Evolutionary conservation across 257 asterid genomes (phyloP), one percentile per base, ranked within the genome.

Genomic region (Scutellaria barbata): DNA sequence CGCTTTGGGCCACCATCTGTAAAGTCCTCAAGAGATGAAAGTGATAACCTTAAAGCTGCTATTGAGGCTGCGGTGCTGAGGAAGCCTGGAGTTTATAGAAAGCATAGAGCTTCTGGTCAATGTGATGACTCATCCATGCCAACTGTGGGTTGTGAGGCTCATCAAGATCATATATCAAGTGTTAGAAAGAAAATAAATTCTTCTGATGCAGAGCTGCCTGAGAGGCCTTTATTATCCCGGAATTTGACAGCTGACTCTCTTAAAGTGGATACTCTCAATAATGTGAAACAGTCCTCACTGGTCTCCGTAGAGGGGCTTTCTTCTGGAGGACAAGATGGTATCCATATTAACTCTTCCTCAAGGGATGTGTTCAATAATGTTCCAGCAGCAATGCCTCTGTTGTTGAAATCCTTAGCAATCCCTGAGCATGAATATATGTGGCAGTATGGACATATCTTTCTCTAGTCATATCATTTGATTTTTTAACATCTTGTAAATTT

Each of bases 41-140:
- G 77, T 69, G 84, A 82, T 79, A 79, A 82, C 74, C 81, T 90
- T 64, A 90, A 85, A 81, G 96, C 89, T 73, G 96, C 96, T 79
- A 81, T 92, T 71, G 91, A 90, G 82, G 96, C 96, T 72, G 96
- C 96, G 48, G 86, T 83, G 83, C 86, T 87, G 66, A 89, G 76
- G 81, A 93, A 89, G 79, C 97, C 97, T 7, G 94, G 88, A 69
- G 80, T 86, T 65, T 85, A 72, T 79, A 71, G 88, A 66, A 93
- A 79, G 80, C 78, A 76, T 72, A 85, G 82, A 81, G 83, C 84
- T 74, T 10, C 56, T 41, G 84, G 80, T 66, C 93, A 84, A 61
- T 71, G 82, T 42, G 87, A 86, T 47, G 95, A 81, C 71, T 60
- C 81, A 55, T 76, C 87, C 10, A 50, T 63, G 59, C 72, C 83